A percentile compares a stretch with the other conserved stretches of the same genome.
phyloP scores from a whole-genome alignment of 371 early-diverging fungal species.

The Rhizopus delemar region DNA sequence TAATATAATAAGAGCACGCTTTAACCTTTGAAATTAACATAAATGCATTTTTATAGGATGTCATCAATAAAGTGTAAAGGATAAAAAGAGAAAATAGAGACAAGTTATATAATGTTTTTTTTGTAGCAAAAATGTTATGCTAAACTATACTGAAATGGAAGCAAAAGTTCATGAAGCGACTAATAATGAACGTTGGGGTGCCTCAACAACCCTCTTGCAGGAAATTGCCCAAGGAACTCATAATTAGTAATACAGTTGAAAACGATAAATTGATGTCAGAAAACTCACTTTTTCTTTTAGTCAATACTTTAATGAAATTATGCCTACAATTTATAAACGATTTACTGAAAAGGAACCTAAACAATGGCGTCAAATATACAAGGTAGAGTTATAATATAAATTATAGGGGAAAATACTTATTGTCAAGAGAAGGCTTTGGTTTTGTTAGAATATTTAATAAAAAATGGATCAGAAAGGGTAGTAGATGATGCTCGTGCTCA shows the following conservation, averaged over 20 bases:
- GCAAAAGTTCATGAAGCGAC: slow-evolving; percentile 87
- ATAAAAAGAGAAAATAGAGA: background rate
- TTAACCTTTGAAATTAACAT: background rate
- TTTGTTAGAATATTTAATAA: slow-evolving; percentile 90
- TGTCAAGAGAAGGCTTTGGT: slow-evolving; percentile 67
- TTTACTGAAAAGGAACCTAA: slow-evolving; percentile 81
- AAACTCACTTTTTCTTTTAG: slow-evolving; percentile 34
- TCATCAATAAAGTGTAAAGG: slow-evolving; percentile 67
- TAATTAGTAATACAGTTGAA: slow-evolving; percentile 60
- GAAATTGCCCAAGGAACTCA: slow-evolving; percentile 86
- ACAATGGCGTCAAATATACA: slow-evolving; percentile 94
- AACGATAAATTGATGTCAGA: background rate
- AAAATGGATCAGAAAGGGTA: slow-evolving; percentile 93
- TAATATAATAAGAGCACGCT: slow-evolving; percentile 10
- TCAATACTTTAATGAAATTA: slow-evolving; percentile 89
- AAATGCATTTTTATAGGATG: slow-evolving; percentile 42
- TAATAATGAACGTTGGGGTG: slow-evolving; percentile 88
- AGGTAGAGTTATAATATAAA: slow-evolving; percentile 37
- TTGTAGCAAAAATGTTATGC: slow-evolving; percentile 67
- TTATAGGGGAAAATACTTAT: background rate
- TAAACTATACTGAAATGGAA: slow-evolving; percentile 87
- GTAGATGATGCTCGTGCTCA: slow-evolving; percentile 87
- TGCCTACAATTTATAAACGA: slow-evolving; percentile 86
- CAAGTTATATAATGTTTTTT: background rate
- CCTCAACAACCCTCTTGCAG: slow-evolving; percentile 86